These are phyloP conservation scores for Acacia crassicarpa DNA, from an alignment of 306 rosid species.

Conservation along the genomic window DNA sequence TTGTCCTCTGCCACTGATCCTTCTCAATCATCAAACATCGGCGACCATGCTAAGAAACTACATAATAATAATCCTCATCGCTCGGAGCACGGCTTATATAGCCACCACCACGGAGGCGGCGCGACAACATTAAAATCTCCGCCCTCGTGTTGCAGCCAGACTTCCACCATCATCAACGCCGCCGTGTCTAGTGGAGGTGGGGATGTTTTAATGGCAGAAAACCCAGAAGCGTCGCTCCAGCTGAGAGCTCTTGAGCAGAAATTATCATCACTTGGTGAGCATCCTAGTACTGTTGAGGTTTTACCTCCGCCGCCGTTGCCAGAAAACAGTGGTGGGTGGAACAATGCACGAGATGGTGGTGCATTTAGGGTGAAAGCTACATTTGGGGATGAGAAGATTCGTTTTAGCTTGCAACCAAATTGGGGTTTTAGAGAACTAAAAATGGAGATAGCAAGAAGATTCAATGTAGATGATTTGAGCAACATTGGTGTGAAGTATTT, in stretches of 20 bases:
- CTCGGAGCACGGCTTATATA: constrained; percentile 4
- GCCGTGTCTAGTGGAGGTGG: constrained; percentile 9
- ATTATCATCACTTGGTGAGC: background rate
- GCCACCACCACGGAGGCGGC: background rate
- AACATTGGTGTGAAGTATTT: constrained; percentile 45
- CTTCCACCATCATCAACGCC: constrained; percentile 22
- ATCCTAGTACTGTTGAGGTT: constrained; percentile 3
- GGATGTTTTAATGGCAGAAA: constrained; percentile 39
- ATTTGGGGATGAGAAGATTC: constrained; percentile 52
- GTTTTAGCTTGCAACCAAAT: constrained; percentile 40
- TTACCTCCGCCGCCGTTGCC: constrained; percentile 31
- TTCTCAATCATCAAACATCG: constrained; percentile 21
- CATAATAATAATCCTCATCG: constrained; percentile 2
- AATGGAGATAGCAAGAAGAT: constrained; percentile 56
- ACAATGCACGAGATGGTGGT: background rate
- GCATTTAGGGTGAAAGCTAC: constrained; percentile 54
- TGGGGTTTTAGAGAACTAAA: constrained; percentile 49
- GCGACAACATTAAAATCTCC: constrained; percentile 37
- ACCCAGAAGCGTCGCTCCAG: constrained; percentile 22
- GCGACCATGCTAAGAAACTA: constrained; percentile 5
- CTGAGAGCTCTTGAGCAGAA: constrained; percentile 20
- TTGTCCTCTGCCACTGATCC: constrained; percentile 11
- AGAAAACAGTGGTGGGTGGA: background rate
- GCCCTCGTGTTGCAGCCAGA: constrained; percentile 46
- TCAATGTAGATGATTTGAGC: constrained; percentile 44